Conservation (phyloP, 228 moss, liverwort and hornwort species). For the Sphagnum fallax region DNA sequence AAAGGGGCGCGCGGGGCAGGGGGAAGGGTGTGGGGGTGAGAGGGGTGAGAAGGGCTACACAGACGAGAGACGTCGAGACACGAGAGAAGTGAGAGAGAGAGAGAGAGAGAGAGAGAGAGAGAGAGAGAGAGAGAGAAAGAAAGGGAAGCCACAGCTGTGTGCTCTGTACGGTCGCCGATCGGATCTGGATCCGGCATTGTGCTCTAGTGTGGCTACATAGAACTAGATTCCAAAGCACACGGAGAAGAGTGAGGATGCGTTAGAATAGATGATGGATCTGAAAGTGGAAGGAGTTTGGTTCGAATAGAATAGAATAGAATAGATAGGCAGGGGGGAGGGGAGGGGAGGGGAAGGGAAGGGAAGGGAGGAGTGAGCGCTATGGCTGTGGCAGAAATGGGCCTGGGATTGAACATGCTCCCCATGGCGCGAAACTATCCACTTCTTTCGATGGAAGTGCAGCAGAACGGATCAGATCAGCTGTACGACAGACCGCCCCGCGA, state of each 20-base stretch:
- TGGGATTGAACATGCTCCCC: constrained; percentile 67
- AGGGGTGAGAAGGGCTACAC: not conserved
- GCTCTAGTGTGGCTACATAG: not conserved
- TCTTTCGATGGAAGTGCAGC: constrained; percentile 56
- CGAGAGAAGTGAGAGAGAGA: not conserved
- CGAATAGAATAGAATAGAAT: not conserved
- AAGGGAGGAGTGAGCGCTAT: constrained; percentile 31
- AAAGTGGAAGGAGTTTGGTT: not conserved
- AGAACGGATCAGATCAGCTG: constrained; percentile 53
- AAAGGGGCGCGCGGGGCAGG: not conserved
- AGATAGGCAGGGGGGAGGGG: not conserved
- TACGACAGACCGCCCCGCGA: constrained; percentile 24
- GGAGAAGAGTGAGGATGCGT: not conserved
- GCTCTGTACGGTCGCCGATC: not conserved
- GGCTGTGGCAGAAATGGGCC: constrained; percentile 80
- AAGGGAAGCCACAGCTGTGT: not conserved
- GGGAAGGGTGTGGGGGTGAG: not conserved
- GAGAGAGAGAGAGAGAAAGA: not conserved
- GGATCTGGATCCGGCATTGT: not conserved
- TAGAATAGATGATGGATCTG: too few relatives aligned
- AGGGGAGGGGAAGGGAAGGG: constrained; percentile 10
- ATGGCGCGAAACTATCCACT: constrained; percentile 57
- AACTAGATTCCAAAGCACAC: not conserved
- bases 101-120: constrained; percentile 1
- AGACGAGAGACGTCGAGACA: not conserved